These are phyloP conservation scores for Termitomyces sp. DNA, from an alignment of 768 basidiomycete genomes.

Conservation along the genomic window DNA sequence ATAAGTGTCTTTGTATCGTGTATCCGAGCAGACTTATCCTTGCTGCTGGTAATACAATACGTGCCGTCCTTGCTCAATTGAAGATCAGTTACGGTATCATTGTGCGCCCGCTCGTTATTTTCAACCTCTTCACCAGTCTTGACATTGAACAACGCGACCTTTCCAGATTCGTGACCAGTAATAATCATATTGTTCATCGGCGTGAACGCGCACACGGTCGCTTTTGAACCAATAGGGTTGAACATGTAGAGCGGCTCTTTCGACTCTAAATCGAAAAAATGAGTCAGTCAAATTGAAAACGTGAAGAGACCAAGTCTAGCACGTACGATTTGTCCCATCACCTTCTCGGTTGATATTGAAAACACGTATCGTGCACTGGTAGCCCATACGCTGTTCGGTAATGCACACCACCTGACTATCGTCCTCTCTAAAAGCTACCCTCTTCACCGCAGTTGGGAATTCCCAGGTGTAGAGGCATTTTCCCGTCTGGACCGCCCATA, in stretches of 20 bases:
- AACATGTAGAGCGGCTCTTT: constrained; percentile 73
- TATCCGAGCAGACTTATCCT: constrained; percentile 93
- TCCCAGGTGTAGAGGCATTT: constrained; percentile 96
- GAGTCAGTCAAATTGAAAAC: background rate
- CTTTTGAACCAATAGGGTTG: constrained; percentile 88
- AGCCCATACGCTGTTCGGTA: constrained; percentile 96
- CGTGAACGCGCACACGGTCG: constrained; percentile 94
- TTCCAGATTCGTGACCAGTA: constrained; percentile 96
- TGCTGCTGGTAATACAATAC: constrained; percentile 94
- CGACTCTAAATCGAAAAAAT: constrained; percentile 45
- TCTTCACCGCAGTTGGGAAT: constrained; percentile 96
- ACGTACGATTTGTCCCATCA: constrained; percentile 78
- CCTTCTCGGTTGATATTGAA: constrained; percentile 81
- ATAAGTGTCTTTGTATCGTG: constrained; percentile 85
- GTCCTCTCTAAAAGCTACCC: constrained; percentile 87
- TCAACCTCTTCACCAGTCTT: constrained; percentile 79
- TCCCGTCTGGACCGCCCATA: constrained; percentile 87
- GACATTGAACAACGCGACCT: constrained; percentile 86
- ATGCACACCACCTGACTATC: constrained; percentile 84
- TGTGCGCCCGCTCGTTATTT: constrained; percentile 84
- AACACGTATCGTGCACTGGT: constrained; percentile 85
- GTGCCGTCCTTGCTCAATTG: constrained; percentile 87
- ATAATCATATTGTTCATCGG: constrained; percentile 72
- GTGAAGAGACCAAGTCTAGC: background rate
- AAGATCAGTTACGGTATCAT: constrained; percentile 84